Evolutionary conservation across 2,329 filamentous ascomycete species (phyloP).

Genomic region (Trichoderma atrobrunneum): DNA sequence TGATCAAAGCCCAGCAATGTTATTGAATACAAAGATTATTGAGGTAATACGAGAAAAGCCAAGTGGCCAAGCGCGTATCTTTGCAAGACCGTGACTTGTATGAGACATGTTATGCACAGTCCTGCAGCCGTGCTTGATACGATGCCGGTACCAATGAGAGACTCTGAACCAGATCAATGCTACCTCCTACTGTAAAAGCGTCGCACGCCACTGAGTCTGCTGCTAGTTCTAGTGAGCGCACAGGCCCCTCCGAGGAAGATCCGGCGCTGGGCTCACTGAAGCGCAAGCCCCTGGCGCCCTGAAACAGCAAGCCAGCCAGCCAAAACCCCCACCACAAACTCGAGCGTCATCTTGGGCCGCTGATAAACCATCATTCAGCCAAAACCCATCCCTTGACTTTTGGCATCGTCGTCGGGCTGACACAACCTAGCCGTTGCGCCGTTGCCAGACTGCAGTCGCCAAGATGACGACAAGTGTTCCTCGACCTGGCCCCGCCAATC

Average conservation of each 20-base stretch:
- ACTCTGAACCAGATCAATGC: neutral
- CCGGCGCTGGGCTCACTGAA: conserved; percentile 18
- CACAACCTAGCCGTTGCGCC: conserved; percentile 20
- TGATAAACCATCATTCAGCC: conserved; percentile 14
- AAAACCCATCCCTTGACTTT: conserved; percentile 4
- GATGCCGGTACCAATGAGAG: neutral
- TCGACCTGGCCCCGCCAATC: conserved; percentile 83
- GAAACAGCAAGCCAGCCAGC: neutral
- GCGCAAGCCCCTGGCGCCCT: conserved; percentile 13
- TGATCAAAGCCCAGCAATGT: neutral
- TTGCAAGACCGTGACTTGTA: neutral
- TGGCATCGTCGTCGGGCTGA: conserved; percentile 19
- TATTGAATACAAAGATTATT: neutral
- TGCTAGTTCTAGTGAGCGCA: neutral
- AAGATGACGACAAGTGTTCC: conserved; percentile 58
- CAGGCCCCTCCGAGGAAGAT: conserved; percentile 22
- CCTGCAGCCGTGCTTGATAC: neutral
- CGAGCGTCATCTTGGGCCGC: conserved; percentile 16
- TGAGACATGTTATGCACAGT: neutral
- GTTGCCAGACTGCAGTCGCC: conserved; percentile 15
- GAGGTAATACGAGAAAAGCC: neutral
- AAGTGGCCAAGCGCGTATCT: neutral
- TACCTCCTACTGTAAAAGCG: neutral
- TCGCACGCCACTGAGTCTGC: neutral
- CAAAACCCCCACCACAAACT: conserved; percentile 25